These are phyloP conservation scores for Leptodontidium sp. DNA, from an alignment of 2,329 filamentous ascomycete species.

Conservation along the genomic window DNA sequence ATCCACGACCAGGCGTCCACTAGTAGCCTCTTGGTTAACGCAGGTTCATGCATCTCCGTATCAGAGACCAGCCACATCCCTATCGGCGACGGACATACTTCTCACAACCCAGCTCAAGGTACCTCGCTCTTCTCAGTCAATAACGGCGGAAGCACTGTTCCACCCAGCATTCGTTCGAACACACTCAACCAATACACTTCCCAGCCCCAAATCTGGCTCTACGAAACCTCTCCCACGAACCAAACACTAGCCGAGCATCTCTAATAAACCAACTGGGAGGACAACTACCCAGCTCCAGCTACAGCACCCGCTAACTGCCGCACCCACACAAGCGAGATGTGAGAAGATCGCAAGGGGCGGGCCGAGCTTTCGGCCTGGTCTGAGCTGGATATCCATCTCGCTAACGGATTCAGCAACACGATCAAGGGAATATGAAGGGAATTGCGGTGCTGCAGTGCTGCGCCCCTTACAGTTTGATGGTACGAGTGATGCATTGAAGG, in stretches of 20 bases:
- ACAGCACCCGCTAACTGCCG: neutral
- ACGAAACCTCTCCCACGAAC: conserved; percentile 5
- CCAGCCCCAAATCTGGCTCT: conserved; percentile 18
- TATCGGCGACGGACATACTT: neutral
- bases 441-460: neutral
- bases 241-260: conserved; percentile 12
- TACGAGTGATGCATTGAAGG: no score
- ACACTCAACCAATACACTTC: neutral
- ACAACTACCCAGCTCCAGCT: neutral
- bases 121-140: no score
- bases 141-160: neutral
- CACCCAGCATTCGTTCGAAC: neutral
- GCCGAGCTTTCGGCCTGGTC: neutral
- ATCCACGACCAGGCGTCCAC: neutral
- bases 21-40: neutral
- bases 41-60: neutral
- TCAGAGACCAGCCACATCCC: neutral
- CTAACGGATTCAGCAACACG: neutral
- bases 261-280: conserved; percentile 9
- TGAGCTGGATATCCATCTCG: neutral
- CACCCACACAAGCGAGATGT: neutral
- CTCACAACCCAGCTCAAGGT: neutral
- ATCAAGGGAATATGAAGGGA: neutral
- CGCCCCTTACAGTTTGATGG: no score
- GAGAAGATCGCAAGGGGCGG: neutral